These are phyloP conservation scores for Wallacemonas rigidus DNA, from an alignment of 208 protist genomes.

Conservation along the genomic window DNA sequence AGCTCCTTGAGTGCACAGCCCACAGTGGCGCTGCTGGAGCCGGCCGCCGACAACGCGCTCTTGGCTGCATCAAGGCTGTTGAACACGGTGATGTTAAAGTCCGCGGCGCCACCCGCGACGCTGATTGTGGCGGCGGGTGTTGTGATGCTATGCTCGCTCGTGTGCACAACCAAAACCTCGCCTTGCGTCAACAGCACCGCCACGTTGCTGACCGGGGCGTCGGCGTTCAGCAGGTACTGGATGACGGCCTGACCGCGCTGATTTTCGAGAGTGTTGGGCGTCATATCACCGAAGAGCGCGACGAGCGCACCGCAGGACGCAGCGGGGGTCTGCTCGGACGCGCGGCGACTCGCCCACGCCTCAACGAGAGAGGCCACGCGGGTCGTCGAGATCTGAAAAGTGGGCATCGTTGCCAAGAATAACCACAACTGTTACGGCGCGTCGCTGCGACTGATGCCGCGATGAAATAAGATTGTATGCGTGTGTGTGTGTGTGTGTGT, in stretches of 20 bases:
- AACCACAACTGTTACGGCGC: no score
- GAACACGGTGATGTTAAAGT: conserved; percentile 22
- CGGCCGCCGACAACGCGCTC: conserved; percentile 25
- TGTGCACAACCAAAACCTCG: conserved; percentile 50
- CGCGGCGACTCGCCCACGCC: conserved; percentile 37
- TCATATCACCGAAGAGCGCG: conserved; percentile 65
- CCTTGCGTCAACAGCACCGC: conserved; percentile 48
- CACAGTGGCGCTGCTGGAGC: conserved; percentile 33
- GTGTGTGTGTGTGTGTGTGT: no score
- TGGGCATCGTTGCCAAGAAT: conserved; percentile 17
- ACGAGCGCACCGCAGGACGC: conserved; percentile 45
- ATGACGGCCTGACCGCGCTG: conserved; percentile 79
- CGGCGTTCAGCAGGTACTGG: conserved; percentile 77
- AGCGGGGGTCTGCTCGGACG: conserved; percentile 27
- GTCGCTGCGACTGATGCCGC: no score
- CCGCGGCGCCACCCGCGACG: not conserved
- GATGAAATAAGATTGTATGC: no score
- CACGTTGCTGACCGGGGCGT: conserved; percentile 44
- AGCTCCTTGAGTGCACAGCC: conserved; percentile 75
- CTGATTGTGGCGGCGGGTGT: conserved; percentile 16
- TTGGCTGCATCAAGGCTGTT: conserved; percentile 7
- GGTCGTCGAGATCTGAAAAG: conserved; percentile 41
- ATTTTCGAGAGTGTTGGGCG: conserved; percentile 74
- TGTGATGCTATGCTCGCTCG: conserved; percentile 21
- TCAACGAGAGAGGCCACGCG: conserved; percentile 44